Evolutionary conservation across 2,329 filamentous ascomycete genomes (phyloP), one percentile per base, ranked within the genome.

Genomic region (Hansfordia pulvinata): DNA sequence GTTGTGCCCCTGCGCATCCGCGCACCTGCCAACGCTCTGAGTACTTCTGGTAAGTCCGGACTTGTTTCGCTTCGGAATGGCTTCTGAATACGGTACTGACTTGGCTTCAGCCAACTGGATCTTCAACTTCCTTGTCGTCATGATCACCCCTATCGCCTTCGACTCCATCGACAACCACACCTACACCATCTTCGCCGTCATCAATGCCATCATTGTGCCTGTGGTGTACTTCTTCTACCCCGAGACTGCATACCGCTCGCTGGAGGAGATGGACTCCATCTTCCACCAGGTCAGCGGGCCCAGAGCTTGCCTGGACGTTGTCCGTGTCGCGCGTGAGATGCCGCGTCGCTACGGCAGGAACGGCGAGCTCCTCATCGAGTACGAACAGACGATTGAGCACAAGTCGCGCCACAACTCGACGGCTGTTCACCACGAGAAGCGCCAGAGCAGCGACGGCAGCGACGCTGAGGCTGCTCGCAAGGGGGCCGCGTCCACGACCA

Each of bases 181-280:
- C 0, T 76, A 77, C 46, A 65, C 69, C 39, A 67, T 79, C 37
- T 79, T 78, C 40, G 72, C 72, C 8, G 60, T 72, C 23, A 72
- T 77, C 51, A 76, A 76, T 43, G 61, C 64, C 35, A 53, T 64
- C 37, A 71, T 73, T 43, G 57, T 72, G 0, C 68, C 69, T 1
- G 53, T 50, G 3, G 55, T 70, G 14, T 74, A 69, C 45, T 66
- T 69, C 48, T 72, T 72, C 54, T 76, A 69, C 48, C 72, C 72
- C 1, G 73, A 20, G 19, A 26, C 17, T 10, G 25, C 25, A 9
- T 14, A 11, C 4, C 26, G 17, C 4, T 28, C 25, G 12, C 25
- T 28, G 14, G 15, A 17, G 17, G 15, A 23, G 50, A 47, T 44
- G n/a, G 41, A 25, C 45, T 45, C 35, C 37, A 74, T 76, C 40